Evolutionary conservation across 2,329 filamentous ascomycete species (phyloP), one percentile per base, ranked within the genome.

Genomic region (Monilinia vaccinii-corymbosi): DNA sequence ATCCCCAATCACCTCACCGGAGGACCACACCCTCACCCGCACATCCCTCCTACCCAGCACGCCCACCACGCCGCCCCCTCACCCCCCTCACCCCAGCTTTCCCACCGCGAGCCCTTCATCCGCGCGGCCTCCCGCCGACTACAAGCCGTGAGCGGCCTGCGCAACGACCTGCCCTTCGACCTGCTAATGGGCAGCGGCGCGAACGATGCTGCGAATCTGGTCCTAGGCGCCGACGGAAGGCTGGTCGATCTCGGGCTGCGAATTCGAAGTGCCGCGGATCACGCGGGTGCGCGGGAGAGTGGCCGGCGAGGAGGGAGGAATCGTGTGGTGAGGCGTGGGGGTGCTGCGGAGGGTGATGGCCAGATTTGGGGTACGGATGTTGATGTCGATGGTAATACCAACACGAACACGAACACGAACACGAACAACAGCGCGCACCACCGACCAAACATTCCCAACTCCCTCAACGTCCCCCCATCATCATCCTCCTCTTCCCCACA

Each of bases 121-220:
- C 40, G 61, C 9, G 25, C 58, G 9, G 61, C 64, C 3, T 56
- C 59, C 32, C 38, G 40, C 16, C 60, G 67, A 31, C 48, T 70
- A 7, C 68, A 70, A 47, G 67, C 67, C 31, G 56, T 63, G 3
- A 42, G 64, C n/a, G 64, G 68, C 0, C 21, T 66, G 10, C 49
- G 55, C 1, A 70, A 70, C 58, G 61, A 62, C 9, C 45, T 60
- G 16, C 28, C 44, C 4, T 69, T 70, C 60, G 61, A 62, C 10
- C 28, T 65, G 5, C 56, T 61, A 2, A 55, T 60, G 32, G 40
- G 32, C 13, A 52, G 14, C 6, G 32, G 58, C n/a, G 4, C 2
- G 45, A 55, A 40, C 21, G 60, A 62, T 38, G 16, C 50, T 14
- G 23, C 31, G 50, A 46, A 45, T 42, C 42, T 60, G 28, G 56